These are phyloP conservation scores for Aristolochia fimbriata DNA, from an alignment of 164 flowering plant species.

Conservation along the genomic window DNA sequence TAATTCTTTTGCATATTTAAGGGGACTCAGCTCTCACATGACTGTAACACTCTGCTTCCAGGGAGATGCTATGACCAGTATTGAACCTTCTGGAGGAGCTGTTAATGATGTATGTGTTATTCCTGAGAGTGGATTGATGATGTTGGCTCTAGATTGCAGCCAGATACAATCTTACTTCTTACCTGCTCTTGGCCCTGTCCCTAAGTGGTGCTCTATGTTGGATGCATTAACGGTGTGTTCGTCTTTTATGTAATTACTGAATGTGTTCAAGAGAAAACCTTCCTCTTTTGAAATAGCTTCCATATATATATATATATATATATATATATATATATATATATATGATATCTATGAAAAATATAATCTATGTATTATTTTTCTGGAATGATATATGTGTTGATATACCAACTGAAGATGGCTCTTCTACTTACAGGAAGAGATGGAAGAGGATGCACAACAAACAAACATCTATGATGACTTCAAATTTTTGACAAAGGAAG, in stretches of 20 bases:
- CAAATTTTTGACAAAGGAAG: slow-evolving; percentile 81
- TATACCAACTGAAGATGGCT: neutral
- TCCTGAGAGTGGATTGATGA: slow-evolving; percentile 70
- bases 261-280: neutral
- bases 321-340: no score
- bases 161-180: slow-evolving; percentile 85
- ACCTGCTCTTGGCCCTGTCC: slow-evolving; percentile 93
- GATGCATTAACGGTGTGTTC: slow-evolving; percentile 68
- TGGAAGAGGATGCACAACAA: slow-evolving; percentile 72
- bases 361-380: no score
- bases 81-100: slow-evolving; percentile 73
- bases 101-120: slow-evolving; percentile 82
- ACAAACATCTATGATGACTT: slow-evolving; percentile 74
- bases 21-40: neutral
- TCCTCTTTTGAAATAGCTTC: no score
- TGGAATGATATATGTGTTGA: neutral
- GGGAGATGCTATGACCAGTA: slow-evolving; percentile 93
- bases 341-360: no score
- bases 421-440: slow-evolving; percentile 54
- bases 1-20: neutral
- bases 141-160: slow-evolving; percentile 73
- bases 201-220: slow-evolving; percentile 84
- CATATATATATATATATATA: neutral
- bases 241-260: neutral
- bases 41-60: slow-evolving; percentile 18